Evolutionary conservation across 2,329 filamentous ascomycete genomes (phyloP).

Genomic region (Arachnomyces sp.): DNA sequence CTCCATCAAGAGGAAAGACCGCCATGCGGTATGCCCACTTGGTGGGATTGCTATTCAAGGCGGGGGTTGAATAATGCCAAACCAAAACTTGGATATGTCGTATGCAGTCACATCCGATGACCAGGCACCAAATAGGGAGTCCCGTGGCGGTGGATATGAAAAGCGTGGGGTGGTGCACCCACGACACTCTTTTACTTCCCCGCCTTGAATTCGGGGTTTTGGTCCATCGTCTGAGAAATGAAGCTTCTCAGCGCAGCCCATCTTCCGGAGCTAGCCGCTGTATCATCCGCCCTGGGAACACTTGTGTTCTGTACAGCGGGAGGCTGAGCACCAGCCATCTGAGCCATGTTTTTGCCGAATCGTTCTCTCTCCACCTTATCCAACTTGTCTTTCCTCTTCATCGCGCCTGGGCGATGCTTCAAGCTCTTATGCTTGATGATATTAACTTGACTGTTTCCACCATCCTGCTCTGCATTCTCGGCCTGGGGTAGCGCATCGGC

Average conservation of each 20-base stretch:
- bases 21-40: no score
- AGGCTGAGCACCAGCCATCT: conserved; percentile 45
- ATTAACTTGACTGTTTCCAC: conserved; percentile 47
- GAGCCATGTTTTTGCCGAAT: conserved; percentile 75
- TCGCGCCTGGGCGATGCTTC: conserved; percentile 64
- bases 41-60: no score
- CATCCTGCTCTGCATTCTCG: conserved; percentile 41
- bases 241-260: conserved; percentile 79
- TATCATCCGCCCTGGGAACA: conserved; percentile 8
- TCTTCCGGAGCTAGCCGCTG: conserved; percentile 45
- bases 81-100: no score
- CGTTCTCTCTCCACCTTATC: conserved; percentile 73
- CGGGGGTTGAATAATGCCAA: no score
- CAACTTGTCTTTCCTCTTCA: conserved; percentile 74
- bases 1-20: no score
- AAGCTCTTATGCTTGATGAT: conserved; percentile 69
- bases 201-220: conserved; percentile 64
- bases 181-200: conserved; percentile 17
- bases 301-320: conserved; percentile 9
- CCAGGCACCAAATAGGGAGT: no score
- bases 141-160: no score
- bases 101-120: no score
- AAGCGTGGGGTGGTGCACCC: no score
- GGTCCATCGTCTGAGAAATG: conserved; percentile 81
- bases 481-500: conserved; percentile 69